Percentiles rank a stretch among this genome's conserved stretches.
Conservation (phyloP, 352 stramenopile species). For the Peronospora farinosa region DNA sequence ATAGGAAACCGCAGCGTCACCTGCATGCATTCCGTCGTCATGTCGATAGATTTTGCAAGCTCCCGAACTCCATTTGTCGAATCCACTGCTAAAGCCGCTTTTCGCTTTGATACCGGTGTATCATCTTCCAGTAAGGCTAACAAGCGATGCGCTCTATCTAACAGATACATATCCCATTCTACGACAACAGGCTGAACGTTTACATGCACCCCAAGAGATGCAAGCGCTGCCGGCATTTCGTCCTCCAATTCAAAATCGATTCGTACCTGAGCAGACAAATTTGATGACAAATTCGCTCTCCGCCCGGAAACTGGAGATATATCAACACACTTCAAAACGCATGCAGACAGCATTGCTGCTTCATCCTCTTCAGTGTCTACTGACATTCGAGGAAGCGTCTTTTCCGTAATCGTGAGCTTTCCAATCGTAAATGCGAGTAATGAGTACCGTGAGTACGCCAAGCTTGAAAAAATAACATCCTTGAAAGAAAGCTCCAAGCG, state of each 20-base stretch:
- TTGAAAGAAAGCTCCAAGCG: conserved; percentile 60
- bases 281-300: conserved; percentile 60
- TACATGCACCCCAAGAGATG: conserved; percentile 53
- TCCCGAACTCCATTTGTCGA: conserved; percentile 8
- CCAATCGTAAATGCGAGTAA: conserved; percentile 51
- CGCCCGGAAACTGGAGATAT: conserved; percentile 47
- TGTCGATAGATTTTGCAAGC: conserved; percentile 53
- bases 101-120: conserved; percentile 14
- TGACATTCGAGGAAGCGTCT: conserved; percentile 70
- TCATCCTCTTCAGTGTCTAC: conserved; percentile 60
- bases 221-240: conserved; percentile 16
- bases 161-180: conserved; percentile 85
- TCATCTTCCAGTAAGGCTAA: conserved; percentile 69
- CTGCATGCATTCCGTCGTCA: conserved; percentile 67
- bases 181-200: conserved; percentile 70
- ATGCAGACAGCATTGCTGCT: conserved; percentile 49
- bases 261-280: conserved; percentile 60
- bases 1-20: conserved; percentile 77
- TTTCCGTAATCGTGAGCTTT: conserved; percentile 61
- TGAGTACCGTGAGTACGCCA: conserved; percentile 55
- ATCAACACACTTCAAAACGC: conserved; percentile 56
- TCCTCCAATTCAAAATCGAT: conserved; percentile 46
- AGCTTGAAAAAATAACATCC: conserved; percentile 59
- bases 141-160: conserved; percentile 67
- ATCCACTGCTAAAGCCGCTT: conserved; percentile 4